These are phyloP conservation scores for Cyathus striatus DNA, from an alignment of 768 basidiomycete genomes.

Conservation along the genomic window DNA sequence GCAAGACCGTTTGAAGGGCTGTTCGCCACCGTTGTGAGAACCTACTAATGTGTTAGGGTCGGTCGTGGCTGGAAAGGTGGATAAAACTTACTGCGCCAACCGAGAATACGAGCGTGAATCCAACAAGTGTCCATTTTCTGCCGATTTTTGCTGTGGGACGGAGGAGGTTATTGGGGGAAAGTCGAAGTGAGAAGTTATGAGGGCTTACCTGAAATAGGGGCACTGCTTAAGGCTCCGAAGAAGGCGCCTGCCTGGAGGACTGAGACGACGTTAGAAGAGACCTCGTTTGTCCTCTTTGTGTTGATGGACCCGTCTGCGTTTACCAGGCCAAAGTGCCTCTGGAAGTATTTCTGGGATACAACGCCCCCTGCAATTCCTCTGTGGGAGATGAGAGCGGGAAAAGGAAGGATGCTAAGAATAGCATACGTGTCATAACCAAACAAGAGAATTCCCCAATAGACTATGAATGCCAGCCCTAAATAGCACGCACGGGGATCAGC, in stretches of 20 bases:
- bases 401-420: slow-evolving; percentile 2
- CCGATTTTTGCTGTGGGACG: slow-evolving; percentile 52
- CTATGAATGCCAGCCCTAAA: slow-evolving; percentile 61
- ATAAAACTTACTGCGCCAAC: slow-evolving; percentile 61
- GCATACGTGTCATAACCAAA: slow-evolving; percentile 79
- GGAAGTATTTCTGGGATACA: slow-evolving; percentile 58
- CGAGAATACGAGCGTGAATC: slow-evolving; percentile 57
- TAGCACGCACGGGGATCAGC: slow-evolving; percentile 2
- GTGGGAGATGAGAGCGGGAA: not conserved
- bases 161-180: not conserved
- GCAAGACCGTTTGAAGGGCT: slow-evolving; percentile 47
- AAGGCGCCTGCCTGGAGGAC: slow-evolving; percentile 86
- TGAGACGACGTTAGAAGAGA: slow-evolving; percentile 84
- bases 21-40: slow-evolving; percentile 65
- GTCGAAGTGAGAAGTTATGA: not conserved
- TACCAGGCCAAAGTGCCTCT: slow-evolving; percentile 54
- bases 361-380: slow-evolving; percentile 53
- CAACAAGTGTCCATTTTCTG: slow-evolving; percentile 57
- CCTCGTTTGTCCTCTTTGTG: slow-evolving; percentile 30
- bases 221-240: slow-evolving; percentile 77
- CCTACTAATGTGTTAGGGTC: slow-evolving; percentile 39
- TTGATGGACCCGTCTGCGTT: slow-evolving; percentile 37
- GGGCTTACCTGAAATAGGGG: slow-evolving; percentile 58
- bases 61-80: no score
- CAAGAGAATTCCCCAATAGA: slow-evolving; percentile 76